Percentiles rank a stretch among this genome's conserved stretches.
These are phyloP conservation scores for Debaryomyces fabryi DNA, from an alignment of 1,139 yeast genomes.

Conservation along the genomic window DNA sequence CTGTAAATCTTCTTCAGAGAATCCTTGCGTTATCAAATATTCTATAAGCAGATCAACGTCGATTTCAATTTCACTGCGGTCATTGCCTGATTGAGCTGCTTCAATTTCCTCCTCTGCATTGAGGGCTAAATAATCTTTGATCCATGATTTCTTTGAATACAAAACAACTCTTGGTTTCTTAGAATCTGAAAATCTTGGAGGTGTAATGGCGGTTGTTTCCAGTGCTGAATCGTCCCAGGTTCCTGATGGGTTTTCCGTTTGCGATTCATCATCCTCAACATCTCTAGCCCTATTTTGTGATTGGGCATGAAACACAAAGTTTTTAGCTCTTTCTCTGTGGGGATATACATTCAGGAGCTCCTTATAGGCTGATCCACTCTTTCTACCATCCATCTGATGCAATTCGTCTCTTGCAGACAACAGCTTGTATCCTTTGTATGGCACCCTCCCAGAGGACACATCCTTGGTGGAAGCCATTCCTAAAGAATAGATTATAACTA, in stretches of 20 bases:
- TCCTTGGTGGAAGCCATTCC: background rate
- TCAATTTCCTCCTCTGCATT: conserved; percentile 3
- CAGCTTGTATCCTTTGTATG: background rate
- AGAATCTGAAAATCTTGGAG: background rate
- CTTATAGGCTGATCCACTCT: background rate
- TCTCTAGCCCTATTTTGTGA: conserved; percentile 1
- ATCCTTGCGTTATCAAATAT: conserved; percentile 33
- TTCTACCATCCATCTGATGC: background rate
- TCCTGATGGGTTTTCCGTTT: background rate
- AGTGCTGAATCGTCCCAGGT: background rate
- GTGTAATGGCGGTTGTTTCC: background rate
- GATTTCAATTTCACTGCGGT: conserved; percentile 10
- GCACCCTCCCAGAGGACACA: background rate
- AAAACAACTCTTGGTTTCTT: conserved; percentile 9
- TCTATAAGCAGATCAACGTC: conserved; percentile 34
- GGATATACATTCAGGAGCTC: conserved; percentile 1
- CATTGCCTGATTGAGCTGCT: background rate
- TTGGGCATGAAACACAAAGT: conserved; percentile 2
- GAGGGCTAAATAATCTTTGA: conserved; percentile 19
- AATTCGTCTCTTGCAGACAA: background rate
- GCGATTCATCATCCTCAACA: background rate
- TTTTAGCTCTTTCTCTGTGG: conserved; percentile 3
- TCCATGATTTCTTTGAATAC: conserved; percentile 19
- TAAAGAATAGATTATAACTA: conserved; percentile 3
- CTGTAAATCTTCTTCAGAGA: conserved; percentile 28